Base-by-base conservation (phyloP, 2,329 filamentous ascomycete species). In the Zymoseptoria ardabiliae region DNA sequence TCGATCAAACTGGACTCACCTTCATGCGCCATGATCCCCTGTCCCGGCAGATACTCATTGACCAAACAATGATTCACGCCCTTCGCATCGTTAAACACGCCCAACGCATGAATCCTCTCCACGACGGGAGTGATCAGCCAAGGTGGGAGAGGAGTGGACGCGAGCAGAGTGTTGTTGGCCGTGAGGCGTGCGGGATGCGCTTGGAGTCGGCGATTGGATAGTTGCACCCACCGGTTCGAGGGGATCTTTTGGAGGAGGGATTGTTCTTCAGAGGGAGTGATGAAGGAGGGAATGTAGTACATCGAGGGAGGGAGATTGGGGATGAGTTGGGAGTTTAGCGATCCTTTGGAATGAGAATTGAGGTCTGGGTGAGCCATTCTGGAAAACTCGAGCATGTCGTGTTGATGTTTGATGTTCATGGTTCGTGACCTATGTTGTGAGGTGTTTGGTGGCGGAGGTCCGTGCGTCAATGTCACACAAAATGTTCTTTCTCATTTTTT, bases 1-100 rank as follows among this genome's bases (percentile, higher is more conserved):
- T 23, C n/a, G 3, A 3, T 52, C 23, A 23, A 52, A n/a, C n/a
- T 20, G 7, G 10, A 51, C 50, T 53, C 25, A 28, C 50, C 50
- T 79, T 97, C 94, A 73, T 97, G 93, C 53, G 92, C 87, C 90
- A 97, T 96, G 65, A 97, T 97, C n/a, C 93, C 93, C 63, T 96
- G 84, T 1, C 90, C 90, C 0, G 90, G 85, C 1, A 81, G 81
- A 73, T 97, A 99, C 73, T 97, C 92, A 70, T 99, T 99, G 67
- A 97, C 85, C 45, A 97, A 80, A 52, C 96, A 90, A 75, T 97
- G 94, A 68, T 97, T 99, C 2, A 93, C 90, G 3, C 78, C 80
- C 4, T 90, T 89, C 55, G 91, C 90, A 20, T 79, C 71, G 2
- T 72, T 62, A 69, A 87, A 88, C 11, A 86, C 75, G 3, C 74